A percentile compares a stretch with the other conserved stretches of the same genome.
These are phyloP conservation scores for Ogataea minuta DNA, from an alignment of 805 yeast genomes.

Conservation along the genomic window DNA sequence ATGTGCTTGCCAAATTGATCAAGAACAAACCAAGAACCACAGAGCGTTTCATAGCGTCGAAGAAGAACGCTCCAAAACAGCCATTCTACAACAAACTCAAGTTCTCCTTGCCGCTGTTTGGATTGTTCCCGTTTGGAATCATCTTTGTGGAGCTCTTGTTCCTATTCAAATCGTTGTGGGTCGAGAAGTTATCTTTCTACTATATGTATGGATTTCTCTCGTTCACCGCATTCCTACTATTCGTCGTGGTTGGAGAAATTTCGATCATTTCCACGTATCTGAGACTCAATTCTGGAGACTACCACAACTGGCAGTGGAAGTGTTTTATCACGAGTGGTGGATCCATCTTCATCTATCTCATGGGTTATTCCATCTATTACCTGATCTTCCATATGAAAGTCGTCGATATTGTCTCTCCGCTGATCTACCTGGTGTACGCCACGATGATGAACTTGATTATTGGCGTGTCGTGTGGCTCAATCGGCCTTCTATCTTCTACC, in stretches of 20 bases:
- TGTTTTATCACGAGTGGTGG: slow-evolving; percentile 66
- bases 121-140: slow-evolving; percentile 74
- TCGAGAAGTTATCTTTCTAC: slow-evolving; percentile 74
- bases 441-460: slow-evolving; percentile 58
- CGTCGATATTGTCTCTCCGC: slow-evolving; percentile 61
- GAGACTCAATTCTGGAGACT: slow-evolving; percentile 48
- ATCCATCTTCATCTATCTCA: slow-evolving; percentile 70
- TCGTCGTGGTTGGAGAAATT: slow-evolving; percentile 66
- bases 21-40: slow-evolving; percentile 13
- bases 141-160: slow-evolving; percentile 76
- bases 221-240: slow-evolving; percentile 55
- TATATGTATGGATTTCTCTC: slow-evolving; percentile 78
- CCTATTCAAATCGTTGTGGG: slow-evolving; percentile 74
- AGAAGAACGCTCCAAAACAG: slow-evolving; percentile 33
- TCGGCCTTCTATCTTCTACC: slow-evolving; percentile 67
- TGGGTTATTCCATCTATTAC: slow-evolving; percentile 66
- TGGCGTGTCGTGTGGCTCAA: slow-evolving; percentile 72
- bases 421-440: slow-evolving; percentile 73
- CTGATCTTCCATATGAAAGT: slow-evolving; percentile 55
- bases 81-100: slow-evolving; percentile 35
- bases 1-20: slow-evolving; percentile 20
- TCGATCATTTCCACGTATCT: slow-evolving; percentile 68
- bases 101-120: slow-evolving; percentile 49
- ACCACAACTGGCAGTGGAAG: slow-evolving; percentile 81
- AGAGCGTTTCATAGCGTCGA: slow-evolving; percentile 4